Evolutionary conservation across 192 early-diverging fungal genomes (phyloP).

Genomic region (Umbelopsis sp.): DNA sequence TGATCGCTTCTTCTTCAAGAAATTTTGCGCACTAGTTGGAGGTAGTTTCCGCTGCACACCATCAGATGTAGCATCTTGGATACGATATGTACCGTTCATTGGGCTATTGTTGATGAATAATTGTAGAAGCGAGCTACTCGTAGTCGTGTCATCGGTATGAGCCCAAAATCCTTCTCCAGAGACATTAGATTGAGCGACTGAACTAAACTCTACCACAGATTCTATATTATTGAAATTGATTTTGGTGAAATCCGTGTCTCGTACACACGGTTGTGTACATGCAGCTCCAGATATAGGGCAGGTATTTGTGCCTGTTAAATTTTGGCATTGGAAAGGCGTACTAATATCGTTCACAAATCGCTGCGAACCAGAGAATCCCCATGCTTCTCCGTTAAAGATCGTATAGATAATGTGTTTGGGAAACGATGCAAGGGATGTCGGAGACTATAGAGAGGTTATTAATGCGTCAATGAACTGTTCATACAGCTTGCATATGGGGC

Average conservation of each 20-base stretch:
- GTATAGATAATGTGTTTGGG: constrained; percentile 77
- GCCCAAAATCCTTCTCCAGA: constrained; percentile 32
- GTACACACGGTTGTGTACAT: constrained; percentile 67
- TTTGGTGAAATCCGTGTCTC: constrained; percentile 60
- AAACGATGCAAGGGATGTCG: constrained; percentile 41
- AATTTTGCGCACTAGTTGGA: constrained; percentile 72
- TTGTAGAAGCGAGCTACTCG: constrained; percentile 16
- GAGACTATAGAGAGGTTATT: constrained; percentile 35
- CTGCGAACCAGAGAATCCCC: constrained; percentile 79
- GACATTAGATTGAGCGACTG: constrained; percentile 46
- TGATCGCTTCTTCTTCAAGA: constrained; percentile 56
- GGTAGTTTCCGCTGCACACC: constrained; percentile 56
- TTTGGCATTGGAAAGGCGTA: constrained; percentile 55
- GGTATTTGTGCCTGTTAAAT: constrained; percentile 22
- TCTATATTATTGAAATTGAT: constrained; percentile 71
- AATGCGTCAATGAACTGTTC: not conserved
- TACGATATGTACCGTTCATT: not conserved
- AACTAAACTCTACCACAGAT: constrained; percentile 69
- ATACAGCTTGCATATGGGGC: not conserved
- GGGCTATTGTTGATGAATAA: constrained; percentile 6
- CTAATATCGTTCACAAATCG: constrained; percentile 78
- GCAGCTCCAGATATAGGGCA: constrained; percentile 41
- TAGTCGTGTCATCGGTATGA: constrained; percentile 43
- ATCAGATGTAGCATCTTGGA: constrained; percentile 49
- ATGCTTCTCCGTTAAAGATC: constrained; percentile 71